Evolutionary conservation across 2,329 filamentous ascomycete species (phyloP), one percentile per base, ranked within the genome.

Genomic region (Graphiopsis chlorocephala): DNA sequence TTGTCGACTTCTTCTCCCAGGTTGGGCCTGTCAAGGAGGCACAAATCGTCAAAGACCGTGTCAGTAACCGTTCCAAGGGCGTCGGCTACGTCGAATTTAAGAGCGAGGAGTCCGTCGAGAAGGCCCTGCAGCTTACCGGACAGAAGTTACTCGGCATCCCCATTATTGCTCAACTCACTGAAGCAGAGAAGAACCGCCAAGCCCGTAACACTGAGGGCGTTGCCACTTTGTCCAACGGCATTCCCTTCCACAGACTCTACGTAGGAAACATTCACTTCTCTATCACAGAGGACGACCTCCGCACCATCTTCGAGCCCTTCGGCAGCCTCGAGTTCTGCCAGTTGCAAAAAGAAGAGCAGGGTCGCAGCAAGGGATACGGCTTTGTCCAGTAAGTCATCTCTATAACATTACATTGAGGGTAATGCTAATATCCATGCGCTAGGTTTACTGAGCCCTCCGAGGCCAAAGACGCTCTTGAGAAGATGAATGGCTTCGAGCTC

Each of bases 191-290:
- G 85, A 99, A 99, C 77, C 93, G 95, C 72, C 94, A 97, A 83
- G 92, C 93, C 69, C 92, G 94, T 71, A 94, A 87, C 69, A 86
- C 91, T 61, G 91, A 95, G 72, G 82, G 85, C 60, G 80, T 84
- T 58, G 84, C 85, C 70, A 88, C 85, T 70, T 87, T 92, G 71
- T 88, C 90, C 66, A 93, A 93, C 76, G 90, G 91, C 67, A 90
- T 96, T 66, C 95, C 95, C 26, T 98, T 98, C 83, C 95, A 99
- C 81, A 91, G 96, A 72, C 90, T 99, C 66, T 99, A 98, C 79
- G 94, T 99, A 72, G 95, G 95, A 79, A 99, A 99, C 78, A 98
- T 99, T 72, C 95, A 99, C 83, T 99, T 99, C 85, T 97, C 93
- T 78, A 96, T 99, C 77, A 97, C 93, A 76, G 95, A 99, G 81